Evolutionary conservation across 352 stramenopile genomes (phyloP).

Genomic region (Blastocystis sp.): DNA sequence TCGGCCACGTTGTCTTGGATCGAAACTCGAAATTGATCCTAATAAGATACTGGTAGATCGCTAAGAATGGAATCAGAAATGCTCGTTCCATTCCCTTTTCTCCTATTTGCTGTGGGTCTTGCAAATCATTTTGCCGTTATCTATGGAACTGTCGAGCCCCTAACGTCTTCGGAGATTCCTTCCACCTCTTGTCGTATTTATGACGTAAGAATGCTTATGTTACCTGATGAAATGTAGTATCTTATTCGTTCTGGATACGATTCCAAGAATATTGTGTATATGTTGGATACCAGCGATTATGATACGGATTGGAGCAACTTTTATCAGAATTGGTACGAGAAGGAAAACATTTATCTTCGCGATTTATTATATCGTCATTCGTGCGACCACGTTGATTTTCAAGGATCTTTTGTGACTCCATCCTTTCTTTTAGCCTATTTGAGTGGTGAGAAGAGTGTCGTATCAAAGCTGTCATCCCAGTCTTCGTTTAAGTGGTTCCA

Average conservation of each 20-base stretch:
- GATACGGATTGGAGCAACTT: neutral
- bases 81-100: neutral
- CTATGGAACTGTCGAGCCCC: slow-evolving; percentile 16
- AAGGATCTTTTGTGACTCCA: slow-evolving; percentile 2
- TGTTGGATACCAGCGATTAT: slow-evolving; percentile 53
- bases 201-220: neutral
- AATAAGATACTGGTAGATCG: neutral
- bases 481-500: neutral
- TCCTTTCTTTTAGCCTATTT: slow-evolving; percentile 38
- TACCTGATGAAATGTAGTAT: neutral
- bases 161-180: neutral
- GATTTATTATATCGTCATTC: neutral
- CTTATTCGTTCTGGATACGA: neutral
- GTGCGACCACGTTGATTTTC: slow-evolving; percentile 9
- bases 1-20: slow-evolving; percentile 30
- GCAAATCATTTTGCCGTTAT: slow-evolving; percentile 42
- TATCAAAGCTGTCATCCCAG: neutral
- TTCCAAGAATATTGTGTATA: slow-evolving; percentile 51
- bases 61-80: neutral
- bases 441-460: neutral
- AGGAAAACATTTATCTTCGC: neutral
- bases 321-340: slow-evolving; percentile 2
- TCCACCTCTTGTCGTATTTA: slow-evolving; percentile 5
- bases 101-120: neutral
- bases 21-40: neutral